Evolutionary conservation across 331 rosid species (phyloP).

Genomic region (Quercus phellos): DNA sequence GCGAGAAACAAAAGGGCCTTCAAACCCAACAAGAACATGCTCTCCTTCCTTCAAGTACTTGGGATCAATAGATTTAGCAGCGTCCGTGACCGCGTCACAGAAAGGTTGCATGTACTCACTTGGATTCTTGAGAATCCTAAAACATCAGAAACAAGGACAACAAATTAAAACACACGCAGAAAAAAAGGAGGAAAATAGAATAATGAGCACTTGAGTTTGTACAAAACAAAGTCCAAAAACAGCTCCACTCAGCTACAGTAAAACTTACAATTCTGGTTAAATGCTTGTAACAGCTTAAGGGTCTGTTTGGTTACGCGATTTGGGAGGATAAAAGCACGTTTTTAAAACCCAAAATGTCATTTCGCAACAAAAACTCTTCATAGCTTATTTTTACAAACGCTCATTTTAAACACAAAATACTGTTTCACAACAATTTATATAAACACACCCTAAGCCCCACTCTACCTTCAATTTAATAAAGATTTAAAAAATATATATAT

Average conservation of each 20-base stretch:
- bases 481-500: no score
- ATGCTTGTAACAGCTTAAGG: no score
- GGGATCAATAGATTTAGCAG: slow-evolving; percentile 60
- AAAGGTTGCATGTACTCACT: slow-evolving; percentile 83
- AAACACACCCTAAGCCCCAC: no score
- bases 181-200: neutral
- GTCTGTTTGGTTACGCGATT: no score
- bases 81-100: slow-evolving; percentile 83
- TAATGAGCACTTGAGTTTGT: neutral
- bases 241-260: neutral
- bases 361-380: no score
- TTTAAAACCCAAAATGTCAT: no score
- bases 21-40: slow-evolving; percentile 84
- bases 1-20: slow-evolving; percentile 91
- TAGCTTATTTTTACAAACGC: no score
- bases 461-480: no score
- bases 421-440: no score
- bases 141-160: neutral
- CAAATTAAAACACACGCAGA: neutral
- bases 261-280: no score
- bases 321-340: no score
- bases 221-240: neutral
- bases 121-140: slow-evolving; percentile 78
- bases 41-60: slow-evolving; percentile 88
- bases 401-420: no score